These are phyloP conservation scores for Umbelopsis sp. DNA, from an alignment of 192 early-diverging fungal species.

Conservation along the genomic window DNA sequence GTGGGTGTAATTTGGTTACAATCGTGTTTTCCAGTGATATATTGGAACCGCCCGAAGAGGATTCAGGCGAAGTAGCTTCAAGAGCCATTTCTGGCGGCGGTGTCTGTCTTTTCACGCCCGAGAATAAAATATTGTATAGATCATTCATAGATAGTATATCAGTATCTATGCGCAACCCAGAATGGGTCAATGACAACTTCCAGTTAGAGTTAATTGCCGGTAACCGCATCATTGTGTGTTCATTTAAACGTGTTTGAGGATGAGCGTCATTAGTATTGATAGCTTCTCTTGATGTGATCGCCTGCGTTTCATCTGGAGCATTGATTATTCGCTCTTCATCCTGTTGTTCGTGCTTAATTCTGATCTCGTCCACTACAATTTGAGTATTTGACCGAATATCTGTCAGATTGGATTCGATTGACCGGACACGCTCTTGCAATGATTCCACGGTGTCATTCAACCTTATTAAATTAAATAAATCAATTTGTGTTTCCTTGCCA, in stretches of 20 bases:
- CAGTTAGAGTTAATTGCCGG: slow-evolving; percentile 6
- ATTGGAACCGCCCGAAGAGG: background rate
- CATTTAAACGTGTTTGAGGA: background rate
- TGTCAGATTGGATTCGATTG: slow-evolving; percentile 22
- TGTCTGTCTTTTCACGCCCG: slow-evolving; percentile 3
- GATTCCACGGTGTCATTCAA: slow-evolving; percentile 27
- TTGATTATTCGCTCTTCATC: background rate
- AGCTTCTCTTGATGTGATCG: background rate
- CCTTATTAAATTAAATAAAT: slow-evolving; percentile 29
- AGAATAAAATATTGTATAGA: slow-evolving; percentile 32
- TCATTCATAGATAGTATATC: slow-evolving; percentile 32
- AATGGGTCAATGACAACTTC: slow-evolving; percentile 29
- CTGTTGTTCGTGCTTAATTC: slow-evolving; percentile 10
- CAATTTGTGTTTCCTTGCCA: slow-evolving; percentile 35
- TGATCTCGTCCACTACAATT: slow-evolving; percentile 24
- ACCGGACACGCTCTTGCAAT: slow-evolving; percentile 25
- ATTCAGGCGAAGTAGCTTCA: background rate
- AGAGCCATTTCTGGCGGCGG: background rate
- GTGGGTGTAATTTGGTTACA: slow-evolving; percentile 21
- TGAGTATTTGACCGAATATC: slow-evolving; percentile 27
- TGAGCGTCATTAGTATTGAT: background rate
- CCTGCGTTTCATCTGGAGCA: background rate
- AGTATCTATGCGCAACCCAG: slow-evolving; percentile 35
- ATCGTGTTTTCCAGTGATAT: background rate
- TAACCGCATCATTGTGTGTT: background rate